phyloP scores from a whole-genome alignment of 257 asterid species.

The Avicennia marina region DNA sequence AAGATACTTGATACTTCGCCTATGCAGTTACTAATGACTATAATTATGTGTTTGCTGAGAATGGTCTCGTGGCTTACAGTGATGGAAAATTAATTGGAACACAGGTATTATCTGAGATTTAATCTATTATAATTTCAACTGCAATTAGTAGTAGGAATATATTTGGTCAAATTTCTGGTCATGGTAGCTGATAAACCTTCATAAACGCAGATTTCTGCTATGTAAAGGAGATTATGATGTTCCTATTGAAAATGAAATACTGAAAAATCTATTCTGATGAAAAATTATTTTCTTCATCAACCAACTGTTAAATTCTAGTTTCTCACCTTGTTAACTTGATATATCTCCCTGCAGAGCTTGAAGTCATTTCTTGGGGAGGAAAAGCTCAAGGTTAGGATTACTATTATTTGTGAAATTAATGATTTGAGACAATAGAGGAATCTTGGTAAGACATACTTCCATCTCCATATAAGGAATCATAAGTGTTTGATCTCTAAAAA shows the following conservation, averaged over 20 bases:
- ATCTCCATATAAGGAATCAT: not conserved
- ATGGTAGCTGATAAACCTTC: not conserved
- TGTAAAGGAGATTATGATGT: not conserved
- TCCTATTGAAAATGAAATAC: too few relatives aligned
- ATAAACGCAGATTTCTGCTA: not conserved
- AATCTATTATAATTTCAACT: not conserved
- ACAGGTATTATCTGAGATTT: conserved; percentile 40
- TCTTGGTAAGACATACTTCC: conserved; percentile 1
- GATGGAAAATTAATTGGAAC: conserved; percentile 70
- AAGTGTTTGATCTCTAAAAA: conserved; percentile 9
- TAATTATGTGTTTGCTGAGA: conserved; percentile 85
- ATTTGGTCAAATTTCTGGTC: conserved; percentile 9
- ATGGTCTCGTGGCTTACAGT: conserved; percentile 90
- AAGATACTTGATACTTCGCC: conserved; percentile 13
- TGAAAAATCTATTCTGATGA: not conserved
- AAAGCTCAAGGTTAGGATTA: conserved; percentile 70
- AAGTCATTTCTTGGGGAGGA: conserved; percentile 84
- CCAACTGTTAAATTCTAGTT: too few relatives aligned
- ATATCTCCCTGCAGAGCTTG: conserved; percentile 63
- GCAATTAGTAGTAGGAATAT: not conserved
- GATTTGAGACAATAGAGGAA: too few relatives aligned
- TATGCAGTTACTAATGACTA: conserved; percentile 70
- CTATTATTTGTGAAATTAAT: not conserved
- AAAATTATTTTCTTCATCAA: too few relatives aligned
- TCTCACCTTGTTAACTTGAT: conserved; percentile 18